Evolutionary conservation across 768 basidiomycete species (phyloP).

Genomic region (Paxillus rubicundulus): DNA sequence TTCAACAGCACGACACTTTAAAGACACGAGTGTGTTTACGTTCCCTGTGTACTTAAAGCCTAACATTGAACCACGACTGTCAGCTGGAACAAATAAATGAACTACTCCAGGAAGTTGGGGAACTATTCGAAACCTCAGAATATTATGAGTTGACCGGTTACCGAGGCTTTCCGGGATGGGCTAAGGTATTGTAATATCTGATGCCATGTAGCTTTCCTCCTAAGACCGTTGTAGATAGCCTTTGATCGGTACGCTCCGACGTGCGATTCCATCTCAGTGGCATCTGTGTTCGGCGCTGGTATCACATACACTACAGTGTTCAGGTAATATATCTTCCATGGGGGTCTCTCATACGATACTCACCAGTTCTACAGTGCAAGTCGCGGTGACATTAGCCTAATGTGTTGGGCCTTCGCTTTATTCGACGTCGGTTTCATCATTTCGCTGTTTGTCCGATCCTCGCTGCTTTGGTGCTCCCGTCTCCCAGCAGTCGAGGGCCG

Average conservation of each 20-base stretch:
- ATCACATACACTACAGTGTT: constrained; percentile 26
- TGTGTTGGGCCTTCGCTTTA: constrained; percentile 27
- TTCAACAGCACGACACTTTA: neutral
- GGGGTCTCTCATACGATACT: neutral
- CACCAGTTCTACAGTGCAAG: constrained; percentile 7
- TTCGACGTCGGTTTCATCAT: constrained; percentile 23
- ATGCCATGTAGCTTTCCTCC: neutral
- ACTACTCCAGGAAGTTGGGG: neutral
- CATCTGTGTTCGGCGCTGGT: constrained; percentile 15
- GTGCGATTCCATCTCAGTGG: neutral
- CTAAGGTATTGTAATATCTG: constrained; percentile 4
- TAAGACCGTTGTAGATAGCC: neutral
- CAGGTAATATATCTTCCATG: constrained; percentile 6
- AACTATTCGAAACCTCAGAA: neutral
- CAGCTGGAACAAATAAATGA: neutral
- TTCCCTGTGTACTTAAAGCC: neutral
- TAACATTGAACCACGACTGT: neutral
- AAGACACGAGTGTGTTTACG: neutral
- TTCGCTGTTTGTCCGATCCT: neutral
- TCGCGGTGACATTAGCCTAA: constrained; percentile 20
- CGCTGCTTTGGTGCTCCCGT: neutral
- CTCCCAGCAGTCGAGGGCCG: neutral
- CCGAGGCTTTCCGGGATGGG: constrained; percentile 21
- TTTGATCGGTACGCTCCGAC: neutral
- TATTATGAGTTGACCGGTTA: constrained; percentile 5